A percentile compares a stretch with the other conserved stretches of the same genome.
Evolutionary conservation across 1,284 basidiomycete genomes (phyloP).

Genomic region (Fomitopsis pinicola): DNA sequence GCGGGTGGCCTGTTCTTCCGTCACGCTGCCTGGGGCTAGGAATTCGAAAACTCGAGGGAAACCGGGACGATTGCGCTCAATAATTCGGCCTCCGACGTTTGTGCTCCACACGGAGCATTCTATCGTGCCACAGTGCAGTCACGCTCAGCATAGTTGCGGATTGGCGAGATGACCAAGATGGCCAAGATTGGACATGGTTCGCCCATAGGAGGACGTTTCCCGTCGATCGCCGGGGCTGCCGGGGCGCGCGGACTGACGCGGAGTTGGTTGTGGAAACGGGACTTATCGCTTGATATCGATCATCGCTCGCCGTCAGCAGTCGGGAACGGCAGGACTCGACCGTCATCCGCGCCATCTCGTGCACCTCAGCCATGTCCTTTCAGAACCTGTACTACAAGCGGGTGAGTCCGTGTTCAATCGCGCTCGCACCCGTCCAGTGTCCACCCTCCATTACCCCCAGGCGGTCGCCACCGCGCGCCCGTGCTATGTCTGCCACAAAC

Average conservation of each 20-base stretch:
- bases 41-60: no score
- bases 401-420: conserved; percentile 40
- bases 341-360: conserved; percentile 1
- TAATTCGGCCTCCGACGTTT: no score
- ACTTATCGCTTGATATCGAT: conserved; percentile 18
- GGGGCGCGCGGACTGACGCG: no score
- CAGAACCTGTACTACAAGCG: conserved; percentile 78
- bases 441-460: conserved; percentile 31
- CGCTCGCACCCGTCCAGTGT: conserved; percentile 3
- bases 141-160: no score
- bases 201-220: background rate
- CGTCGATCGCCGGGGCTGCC: background rate
- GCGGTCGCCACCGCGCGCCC: conserved; percentile 62
- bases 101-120: no score
- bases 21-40: background rate
- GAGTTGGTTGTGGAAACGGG: background rate
- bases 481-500: conserved; percentile 71
- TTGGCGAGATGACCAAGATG: no score
- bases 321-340: background rate
- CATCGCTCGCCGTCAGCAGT: conserved; percentile 9
- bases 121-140: no score
- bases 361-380: conserved; percentile 50
- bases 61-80: no score
- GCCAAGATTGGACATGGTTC: no score
- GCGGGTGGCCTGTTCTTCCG: background rate